A percentile compares a stretch with the other conserved stretches of the same genome.
phyloP scores from a whole-genome alignment of 768 basidiomycete species.

The Suillus lakei region DNA sequence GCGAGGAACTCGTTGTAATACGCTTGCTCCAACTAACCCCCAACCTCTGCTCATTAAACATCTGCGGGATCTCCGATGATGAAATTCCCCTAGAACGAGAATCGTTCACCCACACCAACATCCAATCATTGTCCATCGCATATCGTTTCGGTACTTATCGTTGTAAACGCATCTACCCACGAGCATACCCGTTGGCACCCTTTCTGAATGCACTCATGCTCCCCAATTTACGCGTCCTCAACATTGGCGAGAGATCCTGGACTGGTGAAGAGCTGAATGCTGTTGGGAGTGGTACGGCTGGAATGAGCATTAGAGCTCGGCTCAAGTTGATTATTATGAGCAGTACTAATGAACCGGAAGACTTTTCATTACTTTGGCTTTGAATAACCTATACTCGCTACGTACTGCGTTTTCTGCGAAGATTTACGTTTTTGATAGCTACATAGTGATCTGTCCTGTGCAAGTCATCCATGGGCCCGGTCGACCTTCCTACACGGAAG shows the following conservation, averaged over 20 bases:
- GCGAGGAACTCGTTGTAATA: background rate
- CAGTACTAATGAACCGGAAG: no score
- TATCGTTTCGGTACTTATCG: no score
- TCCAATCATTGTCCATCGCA: constrained; percentile 20
- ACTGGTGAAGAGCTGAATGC: background rate
- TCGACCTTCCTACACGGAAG: constrained; percentile 18
- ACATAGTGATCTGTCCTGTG: background rate
- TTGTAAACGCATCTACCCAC: background rate
- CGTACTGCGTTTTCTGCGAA: background rate
- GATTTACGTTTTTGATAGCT: background rate
- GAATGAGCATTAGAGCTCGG: no score
- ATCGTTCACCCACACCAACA: constrained; percentile 32
- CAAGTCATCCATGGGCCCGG: background rate
- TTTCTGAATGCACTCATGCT: background rate
- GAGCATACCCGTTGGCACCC: background rate
- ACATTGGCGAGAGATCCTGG: background rate
- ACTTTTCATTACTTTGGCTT: no score
- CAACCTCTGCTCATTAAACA: background rate
- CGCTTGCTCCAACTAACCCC: background rate
- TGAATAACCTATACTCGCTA: background rate
- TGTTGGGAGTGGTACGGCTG: background rate
- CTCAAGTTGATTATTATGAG: no score
- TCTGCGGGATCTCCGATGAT: background rate
- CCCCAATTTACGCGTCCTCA: background rate
- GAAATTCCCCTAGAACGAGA: background rate